phyloP scores from a whole-genome alignment of 169 alveolate genomes.

The Eimeria necatrix region DNA sequence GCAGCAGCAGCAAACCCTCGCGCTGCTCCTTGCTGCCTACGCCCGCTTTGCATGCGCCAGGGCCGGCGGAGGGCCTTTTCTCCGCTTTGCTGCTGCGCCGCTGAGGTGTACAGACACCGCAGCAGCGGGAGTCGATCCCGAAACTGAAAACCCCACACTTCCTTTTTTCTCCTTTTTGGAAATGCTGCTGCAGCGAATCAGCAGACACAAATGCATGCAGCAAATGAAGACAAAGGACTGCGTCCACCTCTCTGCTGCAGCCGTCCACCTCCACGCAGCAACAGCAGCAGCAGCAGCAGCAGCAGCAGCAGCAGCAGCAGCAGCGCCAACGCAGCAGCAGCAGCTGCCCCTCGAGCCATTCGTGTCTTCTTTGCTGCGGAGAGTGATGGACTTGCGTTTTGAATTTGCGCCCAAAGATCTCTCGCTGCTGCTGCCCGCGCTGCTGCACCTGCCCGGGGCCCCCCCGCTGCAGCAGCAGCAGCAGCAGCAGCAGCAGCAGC shows the following conservation, averaged over 20 bases:
- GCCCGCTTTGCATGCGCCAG: not conserved
- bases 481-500: not conserved
- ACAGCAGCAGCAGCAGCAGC: constrained; percentile 8
- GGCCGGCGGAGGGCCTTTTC: too few species aligned
- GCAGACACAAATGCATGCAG: not conserved
- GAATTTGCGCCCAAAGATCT: not conserved
- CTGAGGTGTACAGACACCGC: too few species aligned
- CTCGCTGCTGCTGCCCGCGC: constrained; percentile 6
- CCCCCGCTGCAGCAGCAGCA: not conserved
- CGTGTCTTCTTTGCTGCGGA: not conserved
- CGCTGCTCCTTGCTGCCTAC: constrained; percentile 9
- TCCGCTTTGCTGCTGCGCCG: too few species aligned
- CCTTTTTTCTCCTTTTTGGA: not conserved
- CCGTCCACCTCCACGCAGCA: not conserved
- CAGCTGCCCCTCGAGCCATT: not conserved
- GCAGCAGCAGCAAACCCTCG: constrained; percentile 3
- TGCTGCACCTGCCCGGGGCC: constrained; percentile 28
- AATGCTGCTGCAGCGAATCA: not conserved
- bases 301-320: constrained; percentile 1
- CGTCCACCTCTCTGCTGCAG: not conserved
- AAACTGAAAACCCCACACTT: not conserved
- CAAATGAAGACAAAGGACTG: constrained; percentile 1
- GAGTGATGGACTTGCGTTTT: not conserved
- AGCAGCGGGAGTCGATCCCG: too few species aligned
- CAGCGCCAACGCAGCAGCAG: not conserved